Percentiles rank a stretch among this genome's conserved stretches.
Evolutionary conservation across 2,329 filamentous ascomycete species (phyloP).

Genomic region (Colletotrichum endophyticum): DNA sequence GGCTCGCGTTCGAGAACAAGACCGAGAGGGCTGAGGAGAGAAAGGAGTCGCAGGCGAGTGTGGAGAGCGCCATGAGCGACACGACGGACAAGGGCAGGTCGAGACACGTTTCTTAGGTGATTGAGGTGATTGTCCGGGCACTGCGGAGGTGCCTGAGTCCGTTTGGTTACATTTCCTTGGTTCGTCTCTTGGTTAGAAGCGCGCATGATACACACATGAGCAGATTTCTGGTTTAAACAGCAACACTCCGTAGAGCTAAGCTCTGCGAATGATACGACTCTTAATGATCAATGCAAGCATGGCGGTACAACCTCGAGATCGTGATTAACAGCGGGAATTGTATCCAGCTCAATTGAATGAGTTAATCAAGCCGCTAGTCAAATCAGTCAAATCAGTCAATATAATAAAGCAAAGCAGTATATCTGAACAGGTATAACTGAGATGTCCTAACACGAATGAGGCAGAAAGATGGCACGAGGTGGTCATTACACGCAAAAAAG

Average conservation of each 20-base stretch:
- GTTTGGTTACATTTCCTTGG: neutral
- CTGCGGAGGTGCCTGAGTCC: fast-evolving
- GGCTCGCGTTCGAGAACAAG: slow-evolving; percentile 36
- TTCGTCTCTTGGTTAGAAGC: neutral
- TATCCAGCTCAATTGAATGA: fast-evolving
- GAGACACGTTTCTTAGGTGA: neutral
- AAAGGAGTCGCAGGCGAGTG: slow-evolving; percentile 1
- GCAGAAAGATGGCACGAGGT: neutral
- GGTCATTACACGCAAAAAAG: neutral
- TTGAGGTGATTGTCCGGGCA: neutral
- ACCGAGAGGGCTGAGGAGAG: neutral
- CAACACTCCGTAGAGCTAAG: neutral
- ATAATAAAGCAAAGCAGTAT: neutral
- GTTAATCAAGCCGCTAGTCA: neutral
- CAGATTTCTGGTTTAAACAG: neutral
- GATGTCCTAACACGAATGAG: neutral
- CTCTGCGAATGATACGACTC: neutral
- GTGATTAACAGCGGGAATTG: neutral
- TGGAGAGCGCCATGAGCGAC: slow-evolving; percentile 7
- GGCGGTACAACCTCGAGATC: fast-evolving
- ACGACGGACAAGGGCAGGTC: neutral
- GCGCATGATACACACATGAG: neutral
- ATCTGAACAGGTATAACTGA: neutral
- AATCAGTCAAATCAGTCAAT: neutral
- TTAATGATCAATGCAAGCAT: neutral